Evolutionary conservation across 2,329 filamentous ascomycete species (phyloP).

Genomic region (Pestalotiopsis sp.): DNA sequence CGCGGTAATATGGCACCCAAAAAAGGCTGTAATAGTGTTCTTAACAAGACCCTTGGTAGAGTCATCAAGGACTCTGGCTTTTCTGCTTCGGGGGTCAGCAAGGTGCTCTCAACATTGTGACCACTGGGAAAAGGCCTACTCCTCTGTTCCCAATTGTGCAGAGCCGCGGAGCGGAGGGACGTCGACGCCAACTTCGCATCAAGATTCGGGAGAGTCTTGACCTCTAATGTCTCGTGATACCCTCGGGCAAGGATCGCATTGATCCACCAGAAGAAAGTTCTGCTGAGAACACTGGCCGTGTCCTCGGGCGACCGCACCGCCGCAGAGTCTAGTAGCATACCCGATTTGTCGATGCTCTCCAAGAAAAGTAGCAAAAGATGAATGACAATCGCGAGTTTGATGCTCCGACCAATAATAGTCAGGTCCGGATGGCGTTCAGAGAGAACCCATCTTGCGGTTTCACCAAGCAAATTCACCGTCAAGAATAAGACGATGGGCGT

Average conservation of each 20-base stretch:
- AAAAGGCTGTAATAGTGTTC: too few relatives aligned
- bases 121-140: conserved; percentile 20
- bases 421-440: not conserved
- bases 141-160: conserved; percentile 29
- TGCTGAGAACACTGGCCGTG: conserved; percentile 26
- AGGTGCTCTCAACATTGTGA: not conserved
- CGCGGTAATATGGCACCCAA: not conserved
- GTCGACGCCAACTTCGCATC: conserved; percentile 24
- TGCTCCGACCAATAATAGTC: conserved; percentile 9
- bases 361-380: conserved; percentile 25
- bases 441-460: conserved; percentile 14
- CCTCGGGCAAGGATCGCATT: conserved; percentile 31
- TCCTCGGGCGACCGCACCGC: conserved; percentile 28
- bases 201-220: conserved; percentile 28
- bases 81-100: conserved; percentile 15
- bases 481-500: conserved; percentile 25
- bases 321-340: conserved; percentile 14
- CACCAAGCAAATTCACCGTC: conserved; percentile 19
- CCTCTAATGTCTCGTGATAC: conserved; percentile 27
- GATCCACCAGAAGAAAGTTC: conserved; percentile 35
- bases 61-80: conserved; percentile 26
- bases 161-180: conserved; percentile 22
- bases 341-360: conserved; percentile 24
- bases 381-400: conserved; percentile 16
- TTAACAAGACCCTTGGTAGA: conserved; percentile 33